A percentile compares a stretch with the other conserved stretches of the same genome.
Evolutionary conservation across 257 asterid species (phyloP).

Genomic region (Cynanchum wilfordii): DNA sequence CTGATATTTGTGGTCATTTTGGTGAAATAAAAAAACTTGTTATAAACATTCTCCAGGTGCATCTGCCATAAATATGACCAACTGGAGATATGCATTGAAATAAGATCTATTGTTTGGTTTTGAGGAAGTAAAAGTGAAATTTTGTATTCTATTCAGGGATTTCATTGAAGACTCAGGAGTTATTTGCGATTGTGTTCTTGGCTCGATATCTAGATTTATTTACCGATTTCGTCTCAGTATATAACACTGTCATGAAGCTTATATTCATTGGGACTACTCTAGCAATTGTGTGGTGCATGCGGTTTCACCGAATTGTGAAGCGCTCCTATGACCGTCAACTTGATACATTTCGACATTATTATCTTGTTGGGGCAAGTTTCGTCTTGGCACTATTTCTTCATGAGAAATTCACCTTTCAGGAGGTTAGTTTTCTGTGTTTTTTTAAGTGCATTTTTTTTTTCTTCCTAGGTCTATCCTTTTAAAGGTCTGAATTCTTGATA

Average conservation of each 20-base stretch:
- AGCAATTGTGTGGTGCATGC: slow-evolving; percentile 89
- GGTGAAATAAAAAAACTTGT: background rate
- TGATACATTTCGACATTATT: slow-evolving; percentile 77
- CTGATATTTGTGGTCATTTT: background rate
- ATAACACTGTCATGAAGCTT: slow-evolving; percentile 79
- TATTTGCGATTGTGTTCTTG: slow-evolving; percentile 77
- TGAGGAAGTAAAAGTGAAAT: background rate
- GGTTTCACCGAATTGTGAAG: slow-evolving; percentile 59
- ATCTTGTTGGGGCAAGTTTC: slow-evolving; percentile 48
- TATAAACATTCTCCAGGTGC: background rate
- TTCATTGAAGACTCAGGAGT: slow-evolving; percentile 90
- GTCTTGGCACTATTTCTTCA: slow-evolving; percentile 62
- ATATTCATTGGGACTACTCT: slow-evolving; percentile 83
- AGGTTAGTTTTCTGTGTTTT: slow-evolving; percentile 43
- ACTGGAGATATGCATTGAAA: background rate
- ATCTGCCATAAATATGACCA: background rate
- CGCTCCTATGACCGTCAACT: slow-evolving; percentile 83
- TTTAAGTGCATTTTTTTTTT: background rate
- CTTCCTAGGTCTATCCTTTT: background rate
- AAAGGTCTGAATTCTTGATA: background rate
- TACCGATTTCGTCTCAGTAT: slow-evolving; percentile 73
- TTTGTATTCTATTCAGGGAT: slow-evolving; percentile 49
- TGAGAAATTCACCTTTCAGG: slow-evolving; percentile 67
- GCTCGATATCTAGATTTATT: slow-evolving; percentile 87
- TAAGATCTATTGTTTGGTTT: background rate